Percentiles rank a stretch among this genome's conserved stretches.
Conservation (phyloP, 2,329 filamentous ascomycete species). For the Chaetomium strumarium region DNA sequence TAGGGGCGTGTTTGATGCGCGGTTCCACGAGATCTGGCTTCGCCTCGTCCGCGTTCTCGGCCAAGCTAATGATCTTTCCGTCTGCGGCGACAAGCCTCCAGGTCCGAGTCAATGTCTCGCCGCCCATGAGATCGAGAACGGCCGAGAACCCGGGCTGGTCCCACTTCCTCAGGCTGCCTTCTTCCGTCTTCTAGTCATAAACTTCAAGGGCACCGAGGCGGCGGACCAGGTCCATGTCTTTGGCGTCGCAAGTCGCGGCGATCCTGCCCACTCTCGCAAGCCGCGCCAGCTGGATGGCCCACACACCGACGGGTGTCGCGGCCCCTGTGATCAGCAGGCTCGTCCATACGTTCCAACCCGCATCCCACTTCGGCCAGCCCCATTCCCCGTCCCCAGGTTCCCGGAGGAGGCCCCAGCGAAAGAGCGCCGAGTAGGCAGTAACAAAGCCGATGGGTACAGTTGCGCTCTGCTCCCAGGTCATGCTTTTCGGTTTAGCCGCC, state of each 20-base stretch:
- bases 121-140: conserved; percentile 23
- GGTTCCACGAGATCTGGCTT: not conserved
- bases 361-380: not conserved
- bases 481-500: conserved; percentile 18
- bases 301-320: conserved; percentile 22
- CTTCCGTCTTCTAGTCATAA: conserved; percentile 13
- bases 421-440: conserved; percentile 26
- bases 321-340: conserved; percentile 25
- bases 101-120: conserved; percentile 11
- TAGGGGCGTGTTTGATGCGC: not conserved
- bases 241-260: conserved; percentile 15
- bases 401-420: conserved; percentile 17
- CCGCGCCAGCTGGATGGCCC: conserved; percentile 25
- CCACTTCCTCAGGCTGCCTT: conserved; percentile 9
- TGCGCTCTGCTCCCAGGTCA: conserved; percentile 25
- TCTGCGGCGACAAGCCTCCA: conserved; percentile 16
- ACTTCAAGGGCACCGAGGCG: conserved; percentile 20
- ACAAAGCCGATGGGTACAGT: conserved; percentile 22
- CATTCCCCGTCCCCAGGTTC: conserved; percentile 2
- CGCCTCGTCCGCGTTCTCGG: not conserved
- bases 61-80: conserved; percentile 21
- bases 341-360: conserved; percentile 3
- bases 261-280: conserved; percentile 22
- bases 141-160: conserved; percentile 16
- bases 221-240: conserved; percentile 17